Conservation (phyloP, 441 rosid genomes). For the Brassica hybrid region DNA sequence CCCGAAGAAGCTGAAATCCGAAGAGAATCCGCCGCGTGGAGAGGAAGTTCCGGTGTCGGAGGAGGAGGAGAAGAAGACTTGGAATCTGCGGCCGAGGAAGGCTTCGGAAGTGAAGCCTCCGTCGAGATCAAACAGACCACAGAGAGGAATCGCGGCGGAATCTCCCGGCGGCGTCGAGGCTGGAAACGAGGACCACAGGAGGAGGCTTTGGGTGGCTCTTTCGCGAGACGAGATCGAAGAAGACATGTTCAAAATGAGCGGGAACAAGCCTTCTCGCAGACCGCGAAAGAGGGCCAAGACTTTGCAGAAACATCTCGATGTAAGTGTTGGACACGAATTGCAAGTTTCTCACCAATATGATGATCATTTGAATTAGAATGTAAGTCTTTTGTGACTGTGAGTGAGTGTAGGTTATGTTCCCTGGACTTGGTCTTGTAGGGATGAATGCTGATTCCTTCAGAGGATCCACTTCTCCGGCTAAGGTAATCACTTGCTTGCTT, state of each 20-base stretch:
- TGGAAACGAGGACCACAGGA: constrained; percentile 54
- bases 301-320: constrained; percentile 79
- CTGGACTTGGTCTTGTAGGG: constrained; percentile 88
- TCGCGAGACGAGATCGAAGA: constrained; percentile 91
- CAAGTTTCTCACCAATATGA: background rate
- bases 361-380: background rate
- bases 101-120: constrained; percentile 42
- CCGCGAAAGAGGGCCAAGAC: constrained; percentile 77
- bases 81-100: constrained; percentile 92
- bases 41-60: constrained; percentile 12
- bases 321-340: constrained; percentile 47
- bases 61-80: constrained; percentile 58
- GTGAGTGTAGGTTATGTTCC: constrained; percentile 57
- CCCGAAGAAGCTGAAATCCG: constrained; percentile 36
- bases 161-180: constrained; percentile 54
- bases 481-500: constrained; percentile 48
- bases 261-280: constrained; percentile 74
- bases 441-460: constrained; percentile 73
- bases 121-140: constrained; percentile 62
- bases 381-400: background rate
- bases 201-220: constrained; percentile 66
- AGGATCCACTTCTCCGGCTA: constrained; percentile 56
- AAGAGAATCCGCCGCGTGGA: constrained; percentile 22
- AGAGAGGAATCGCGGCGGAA: constrained; percentile 60
- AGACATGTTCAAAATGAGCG: constrained; percentile 81